Percentiles rank a stretch among this genome's conserved stretches.
Evolutionary conservation across 306 rosid genomes (phyloP).

Genomic region (Luffa aegyptiaca): DNA sequence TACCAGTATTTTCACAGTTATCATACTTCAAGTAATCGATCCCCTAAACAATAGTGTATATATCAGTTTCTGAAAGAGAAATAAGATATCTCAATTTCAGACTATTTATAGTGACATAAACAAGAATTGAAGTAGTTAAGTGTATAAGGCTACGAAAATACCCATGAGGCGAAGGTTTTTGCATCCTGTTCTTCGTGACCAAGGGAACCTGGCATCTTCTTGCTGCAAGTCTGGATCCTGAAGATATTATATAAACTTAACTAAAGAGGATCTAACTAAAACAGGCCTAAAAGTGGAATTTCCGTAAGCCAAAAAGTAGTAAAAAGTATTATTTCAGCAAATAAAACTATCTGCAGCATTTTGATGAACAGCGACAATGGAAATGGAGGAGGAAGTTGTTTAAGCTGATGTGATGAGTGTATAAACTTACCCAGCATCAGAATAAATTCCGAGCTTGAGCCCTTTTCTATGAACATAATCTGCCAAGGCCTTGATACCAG

Average conservation of each 20-base stretch:
- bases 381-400: neutral
- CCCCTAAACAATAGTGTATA: slow-evolving; percentile 23
- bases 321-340: neutral
- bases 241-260: neutral
- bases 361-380: neutral
- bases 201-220: slow-evolving; percentile 65
- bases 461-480: slow-evolving; percentile 71
- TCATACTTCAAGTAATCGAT: slow-evolving; percentile 79
- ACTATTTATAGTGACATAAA: neutral
- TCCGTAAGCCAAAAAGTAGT: neutral
- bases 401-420: neutral
- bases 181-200: slow-evolving; percentile 73
- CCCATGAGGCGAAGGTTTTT: slow-evolving; percentile 73
- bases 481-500: slow-evolving; percentile 63
- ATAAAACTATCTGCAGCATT: neutral
- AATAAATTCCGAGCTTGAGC: slow-evolving; percentile 62
- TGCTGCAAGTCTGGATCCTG: slow-evolving; percentile 57
- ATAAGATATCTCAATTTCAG: neutral
- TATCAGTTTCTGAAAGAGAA: neutral
- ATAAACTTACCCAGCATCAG: slow-evolving; percentile 59
- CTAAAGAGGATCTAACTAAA: neutral
- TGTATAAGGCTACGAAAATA: slow-evolving; percentile 4
- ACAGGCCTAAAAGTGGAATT: neutral
- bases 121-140: neutral
- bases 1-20: slow-evolving; percentile 41